Base-by-base conservation (phyloP, 2,329 filamentous ascomycete species). In the Stylonectria norvegica region DNA sequence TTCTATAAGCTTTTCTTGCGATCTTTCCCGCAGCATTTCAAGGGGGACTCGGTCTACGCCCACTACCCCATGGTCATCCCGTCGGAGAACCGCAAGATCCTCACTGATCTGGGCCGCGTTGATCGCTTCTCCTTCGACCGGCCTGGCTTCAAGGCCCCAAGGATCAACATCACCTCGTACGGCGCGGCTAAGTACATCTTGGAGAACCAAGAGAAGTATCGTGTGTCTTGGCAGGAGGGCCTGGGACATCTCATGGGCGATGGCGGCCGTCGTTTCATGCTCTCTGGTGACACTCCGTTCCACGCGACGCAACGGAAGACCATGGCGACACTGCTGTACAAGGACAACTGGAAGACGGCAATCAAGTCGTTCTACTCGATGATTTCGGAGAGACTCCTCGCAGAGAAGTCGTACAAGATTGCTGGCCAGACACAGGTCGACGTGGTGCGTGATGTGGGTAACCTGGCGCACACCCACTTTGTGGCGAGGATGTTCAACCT, bases 1-100 rank as follows among this genome's bases (percentile, higher is more conserved):
- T 86, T 91, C 64, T 89, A 90, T 71, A 94, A 93, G 69, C 74
- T 94, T 23, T 84, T 90, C 59, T 70, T 87, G 23, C 78, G 84
- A 5, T 85, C 86, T 0, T 89, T 94, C 71, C 89, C 88, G 1
- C 75, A 85, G 49, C 84, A 89, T 66, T 91, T 90, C 73, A 79
- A 78, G 59, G 66, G 73, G 15, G 83, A 93, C 67, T 89, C 85
- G 1, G 80, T 90, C 39, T 94, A 91, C 49, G 87, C 85, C 0
- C 86, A 90, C 58, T 89, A 84, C 57, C 86, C 82, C n/a, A 79
- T 80, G 76, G 66, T 69, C 3, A 81, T 85, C 2, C 87, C 88
- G 0, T 68, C 70, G 0, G 86, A 90, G 58, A 93, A 88, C 62
- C 66, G 74, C 42, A 79, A 76, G 47, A 89, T 90, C 47, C 72